Evolutionary conservation across 345 rosid genomes (phyloP).

Genomic region (Eutrema heterophyllum): DNA sequence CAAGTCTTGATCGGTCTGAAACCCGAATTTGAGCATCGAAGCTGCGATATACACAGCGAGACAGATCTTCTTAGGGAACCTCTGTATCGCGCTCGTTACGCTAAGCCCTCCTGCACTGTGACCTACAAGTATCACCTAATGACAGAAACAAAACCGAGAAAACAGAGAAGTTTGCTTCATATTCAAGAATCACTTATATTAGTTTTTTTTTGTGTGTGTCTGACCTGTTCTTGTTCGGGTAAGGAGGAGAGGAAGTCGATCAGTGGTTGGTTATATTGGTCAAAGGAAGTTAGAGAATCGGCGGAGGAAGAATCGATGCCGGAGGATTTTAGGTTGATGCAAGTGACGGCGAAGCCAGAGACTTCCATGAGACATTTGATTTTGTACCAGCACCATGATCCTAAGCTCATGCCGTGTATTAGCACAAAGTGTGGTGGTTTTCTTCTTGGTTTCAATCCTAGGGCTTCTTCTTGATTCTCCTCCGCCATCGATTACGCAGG

Average conservation of each 20-base stretch:
- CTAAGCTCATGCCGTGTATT: constrained; percentile 73
- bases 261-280: constrained; percentile 77
- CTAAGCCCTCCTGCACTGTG: constrained; percentile 95
- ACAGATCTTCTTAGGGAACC: constrained; percentile 54
- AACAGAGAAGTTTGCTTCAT: constrained; percentile 16
- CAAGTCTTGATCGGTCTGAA: constrained; percentile 48
- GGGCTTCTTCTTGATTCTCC: constrained; percentile 20
- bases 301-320: constrained; percentile 58
- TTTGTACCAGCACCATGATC: constrained; percentile 98
- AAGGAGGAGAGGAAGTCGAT: constrained; percentile 52
- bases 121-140: constrained; percentile 78
- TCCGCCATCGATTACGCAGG: constrained; percentile 35
- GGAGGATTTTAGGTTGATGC: constrained; percentile 68
- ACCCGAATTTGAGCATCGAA: constrained; percentile 71
- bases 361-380: constrained; percentile 67
- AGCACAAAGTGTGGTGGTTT: constrained; percentile 60
- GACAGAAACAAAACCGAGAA: constrained; percentile 4
- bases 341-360: constrained; percentile 68
- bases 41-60: constrained; percentile 69
- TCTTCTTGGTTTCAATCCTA: neutral
- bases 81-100: constrained; percentile 55
- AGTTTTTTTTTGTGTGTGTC: neutral
- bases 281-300: constrained; percentile 46
- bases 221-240: constrained; percentile 59
- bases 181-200: neutral